Conservation (phyloP, 345 rosid species). For the Eucalyptus brandiana region DNA sequence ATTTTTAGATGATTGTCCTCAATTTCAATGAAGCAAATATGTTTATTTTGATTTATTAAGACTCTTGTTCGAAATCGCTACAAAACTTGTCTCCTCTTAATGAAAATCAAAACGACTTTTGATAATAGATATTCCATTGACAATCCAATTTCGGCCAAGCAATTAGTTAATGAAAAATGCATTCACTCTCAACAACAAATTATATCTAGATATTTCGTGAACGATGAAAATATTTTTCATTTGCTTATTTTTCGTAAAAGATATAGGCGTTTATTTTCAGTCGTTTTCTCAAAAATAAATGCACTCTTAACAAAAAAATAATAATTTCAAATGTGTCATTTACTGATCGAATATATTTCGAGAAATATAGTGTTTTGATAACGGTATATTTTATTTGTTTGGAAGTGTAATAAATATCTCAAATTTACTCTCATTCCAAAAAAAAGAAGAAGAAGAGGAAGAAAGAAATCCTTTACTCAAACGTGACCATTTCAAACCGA, state of each 20-base stretch:
- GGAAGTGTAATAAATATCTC: background rate
- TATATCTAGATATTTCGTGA: no score
- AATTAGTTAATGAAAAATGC: background rate
- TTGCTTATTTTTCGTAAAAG: accelerated
- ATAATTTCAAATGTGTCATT: background rate
- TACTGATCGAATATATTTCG: background rate
- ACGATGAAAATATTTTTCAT: no score
- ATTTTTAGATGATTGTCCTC: accelerated
- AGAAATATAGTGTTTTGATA: background rate
- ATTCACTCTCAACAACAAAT: no score
- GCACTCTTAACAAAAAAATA: background rate
- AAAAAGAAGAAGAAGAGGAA: background rate
- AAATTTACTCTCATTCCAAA: background rate
- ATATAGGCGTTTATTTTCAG: accelerated
- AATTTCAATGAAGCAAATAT: no score
- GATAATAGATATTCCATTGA: background rate
- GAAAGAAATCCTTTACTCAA: background rate
- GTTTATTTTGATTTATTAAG: no score
- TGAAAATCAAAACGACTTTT: no score
- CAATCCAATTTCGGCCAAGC: background rate
- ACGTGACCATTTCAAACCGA: background rate
- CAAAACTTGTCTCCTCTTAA: background rate
- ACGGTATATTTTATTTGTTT: background rate
- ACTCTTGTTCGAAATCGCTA: background rate
- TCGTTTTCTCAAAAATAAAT: background rate